Evolutionary conservation across 208 protist species (phyloP).

Genomic region (Crithidia expoeki): DNA sequence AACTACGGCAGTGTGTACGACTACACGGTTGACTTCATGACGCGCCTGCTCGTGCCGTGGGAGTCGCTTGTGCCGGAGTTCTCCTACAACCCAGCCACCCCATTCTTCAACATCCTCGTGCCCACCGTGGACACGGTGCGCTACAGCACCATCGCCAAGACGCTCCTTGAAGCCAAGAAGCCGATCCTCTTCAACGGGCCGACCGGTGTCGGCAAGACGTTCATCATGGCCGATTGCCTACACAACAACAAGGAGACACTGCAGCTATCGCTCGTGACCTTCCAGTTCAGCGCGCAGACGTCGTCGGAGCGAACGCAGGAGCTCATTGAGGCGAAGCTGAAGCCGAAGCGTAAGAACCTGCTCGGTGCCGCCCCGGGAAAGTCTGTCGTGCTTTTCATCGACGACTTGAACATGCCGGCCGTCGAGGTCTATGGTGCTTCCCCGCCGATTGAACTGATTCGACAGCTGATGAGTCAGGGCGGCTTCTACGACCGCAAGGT

Average conservation of each 20-base stretch:
- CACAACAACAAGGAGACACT: slow-evolving; percentile 72
- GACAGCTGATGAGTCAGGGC: slow-evolving; percentile 96
- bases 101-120: slow-evolving; percentile 97
- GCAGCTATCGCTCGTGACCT: slow-evolving; percentile 79
- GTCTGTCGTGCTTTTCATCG: slow-evolving; percentile 96
- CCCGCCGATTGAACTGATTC: slow-evolving; percentile 97
- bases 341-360: slow-evolving; percentile 96
- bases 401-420: slow-evolving; percentile 98
- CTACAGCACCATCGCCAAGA: slow-evolving; percentile 92
- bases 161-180: slow-evolving; percentile 82
- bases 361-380: slow-evolving; percentile 94
- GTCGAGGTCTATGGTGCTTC: slow-evolving; percentile 97
- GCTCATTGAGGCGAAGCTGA: slow-evolving; percentile 97
- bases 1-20: slow-evolving; percentile 93
- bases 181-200: slow-evolving; percentile 96
- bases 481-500: slow-evolving; percentile 97
- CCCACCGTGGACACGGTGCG: slow-evolving; percentile 97
- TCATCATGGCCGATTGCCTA: slow-evolving; percentile 92
- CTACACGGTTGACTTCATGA: slow-evolving; percentile 91
- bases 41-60: slow-evolving; percentile 86
- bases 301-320: slow-evolving; percentile 95
- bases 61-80: slow-evolving; percentile 81
- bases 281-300: slow-evolving; percentile 97
- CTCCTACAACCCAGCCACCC: slow-evolving; percentile 75
- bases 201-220: slow-evolving; percentile 96